Evolutionary conservation across 148 eudicot species (phyloP).

Genomic region (Rhododendron simsii): DNA sequence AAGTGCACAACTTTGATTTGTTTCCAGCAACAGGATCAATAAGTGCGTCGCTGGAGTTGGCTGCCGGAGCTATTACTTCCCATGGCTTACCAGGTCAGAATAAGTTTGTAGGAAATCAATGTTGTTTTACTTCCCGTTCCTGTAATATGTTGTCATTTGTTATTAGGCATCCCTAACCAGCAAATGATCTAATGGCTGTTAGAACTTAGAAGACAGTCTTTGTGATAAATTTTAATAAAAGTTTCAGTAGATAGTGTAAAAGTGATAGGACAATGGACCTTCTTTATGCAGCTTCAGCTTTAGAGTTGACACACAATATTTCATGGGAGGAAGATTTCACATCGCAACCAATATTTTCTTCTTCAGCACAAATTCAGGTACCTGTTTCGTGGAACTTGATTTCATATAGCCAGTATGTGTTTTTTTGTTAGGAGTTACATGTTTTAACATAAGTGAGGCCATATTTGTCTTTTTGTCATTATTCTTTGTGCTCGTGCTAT

Average conservation of each 20-base stretch:
- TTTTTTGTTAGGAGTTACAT: not conserved
- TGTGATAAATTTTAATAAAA: not conserved
- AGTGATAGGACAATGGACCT: not conserved
- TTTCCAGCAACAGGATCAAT: constrained; percentile 8
- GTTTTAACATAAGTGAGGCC: not conserved
- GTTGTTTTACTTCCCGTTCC: not conserved
- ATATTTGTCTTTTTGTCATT: not conserved
- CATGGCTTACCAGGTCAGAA: constrained; percentile 22
- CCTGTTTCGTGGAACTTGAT: not conserved
- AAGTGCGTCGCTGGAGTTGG: constrained; percentile 16
- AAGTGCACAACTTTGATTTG: constrained; percentile 4
- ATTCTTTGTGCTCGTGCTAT: not conserved
- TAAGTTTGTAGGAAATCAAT: not conserved
- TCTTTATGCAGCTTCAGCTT: constrained; percentile 20
- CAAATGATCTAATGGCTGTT: not conserved
- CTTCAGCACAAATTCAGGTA: constrained; percentile 28
- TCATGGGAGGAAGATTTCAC: constrained; percentile 8
- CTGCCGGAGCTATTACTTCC: constrained; percentile 23
- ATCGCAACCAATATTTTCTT: constrained; percentile 7
- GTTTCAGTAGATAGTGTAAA: not conserved
- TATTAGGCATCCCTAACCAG: too few relatives aligned
- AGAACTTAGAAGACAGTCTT: not conserved
- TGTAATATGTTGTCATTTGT: not conserved
- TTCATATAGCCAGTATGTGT: not conserved
- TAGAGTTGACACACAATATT: constrained; percentile 16